Base-by-base conservation (phyloP, 108 stramenopile species). In the Discostella pseudostelligera region DNA sequence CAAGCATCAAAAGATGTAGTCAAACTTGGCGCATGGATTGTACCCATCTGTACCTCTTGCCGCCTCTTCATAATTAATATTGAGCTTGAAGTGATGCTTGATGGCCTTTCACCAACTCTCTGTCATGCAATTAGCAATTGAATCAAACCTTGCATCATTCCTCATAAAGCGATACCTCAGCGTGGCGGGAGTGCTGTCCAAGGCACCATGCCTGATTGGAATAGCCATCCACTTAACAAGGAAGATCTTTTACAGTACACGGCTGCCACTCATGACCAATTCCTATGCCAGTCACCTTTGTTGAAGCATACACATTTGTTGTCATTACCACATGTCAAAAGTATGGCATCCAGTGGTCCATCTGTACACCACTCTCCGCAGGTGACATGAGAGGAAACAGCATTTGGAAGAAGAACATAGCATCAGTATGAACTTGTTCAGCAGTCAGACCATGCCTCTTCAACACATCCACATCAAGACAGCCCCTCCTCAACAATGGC, bases 371-470 rank as follows among this genome's bases (percentile, higher is more conserved):
- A 28, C 57, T 59, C 21, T 40, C 16, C 1, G 11, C 2, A 4
- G 57, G 39, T 22, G 7, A 8, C 3, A 57, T 42, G 29, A 69
- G 39, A 1, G 67, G 67, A 7, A 69, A 40, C 3, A 69, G 2
- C 16, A 58, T n/a, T 19, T 69, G 67, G 3, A 24, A 60, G 13
- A 69, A 69, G 7, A 58, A 69, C 17, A 59, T 21, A 14, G 59
- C 17, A 19, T 49, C 48, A 16, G 7, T 21, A 2, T 9, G 2
- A 11, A 49, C 16, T 22, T 22, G 48, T 3, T 49, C 48, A 11
- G 44, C 20, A 3, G 20, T 49, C 20, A 49, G 20, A 10, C 48
- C 48, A 49, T 49, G 48, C 48, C 20, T 49, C 48, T 25, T 49
- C 20, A 49, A 49, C 8, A 49, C 48, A 9, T 9, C 20, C 2